Evolutionary conservation across 2,329 filamentous ascomycete genomes (phyloP).

Genomic region (Echinosphaeria canescens): DNA sequence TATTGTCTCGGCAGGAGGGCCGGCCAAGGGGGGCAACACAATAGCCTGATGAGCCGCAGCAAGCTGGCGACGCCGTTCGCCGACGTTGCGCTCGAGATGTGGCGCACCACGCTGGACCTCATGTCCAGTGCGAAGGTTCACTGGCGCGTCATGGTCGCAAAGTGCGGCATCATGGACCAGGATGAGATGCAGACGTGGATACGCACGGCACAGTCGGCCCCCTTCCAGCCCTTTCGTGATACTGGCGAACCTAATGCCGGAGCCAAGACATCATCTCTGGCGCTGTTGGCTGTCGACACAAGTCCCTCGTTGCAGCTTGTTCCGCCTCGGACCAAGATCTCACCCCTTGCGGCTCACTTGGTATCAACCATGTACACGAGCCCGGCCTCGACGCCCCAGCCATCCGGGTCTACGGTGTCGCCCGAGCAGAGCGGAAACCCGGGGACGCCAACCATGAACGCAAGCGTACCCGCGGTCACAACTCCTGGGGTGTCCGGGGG

Average conservation of each 20-base stretch:
- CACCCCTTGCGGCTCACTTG: constrained; percentile 17
- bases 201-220: constrained; percentile 26
- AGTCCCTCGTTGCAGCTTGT: constrained; percentile 40
- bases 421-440: constrained; percentile 34
- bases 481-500: too few relatives aligned
- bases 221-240: too few relatives aligned
- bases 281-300: constrained; percentile 42
- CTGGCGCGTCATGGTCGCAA: constrained; percentile 59
- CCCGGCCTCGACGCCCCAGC: constrained; percentile 45
- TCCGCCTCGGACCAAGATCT: constrained; percentile 27
- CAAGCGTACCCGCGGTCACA: constrained; percentile 7
- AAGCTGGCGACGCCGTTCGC: constrained; percentile 27
- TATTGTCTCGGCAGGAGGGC: constrained; percentile 47
- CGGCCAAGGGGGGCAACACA: too few relatives aligned
- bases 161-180: constrained; percentile 44
- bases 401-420: constrained; percentile 26
- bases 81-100: constrained; percentile 54
- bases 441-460: constrained; percentile 7
- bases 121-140: constrained; percentile 47
- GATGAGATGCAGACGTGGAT: constrained; percentile 42
- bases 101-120: constrained; percentile 56
- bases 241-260: too few relatives aligned
- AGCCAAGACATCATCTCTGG: constrained; percentile 28
- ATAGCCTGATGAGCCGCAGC: too few relatives aligned
- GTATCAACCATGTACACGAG: constrained; percentile 29